Evolutionary conservation across 305 asterid genomes (phyloP).

Genomic region (Petunia hybrid): DNA sequence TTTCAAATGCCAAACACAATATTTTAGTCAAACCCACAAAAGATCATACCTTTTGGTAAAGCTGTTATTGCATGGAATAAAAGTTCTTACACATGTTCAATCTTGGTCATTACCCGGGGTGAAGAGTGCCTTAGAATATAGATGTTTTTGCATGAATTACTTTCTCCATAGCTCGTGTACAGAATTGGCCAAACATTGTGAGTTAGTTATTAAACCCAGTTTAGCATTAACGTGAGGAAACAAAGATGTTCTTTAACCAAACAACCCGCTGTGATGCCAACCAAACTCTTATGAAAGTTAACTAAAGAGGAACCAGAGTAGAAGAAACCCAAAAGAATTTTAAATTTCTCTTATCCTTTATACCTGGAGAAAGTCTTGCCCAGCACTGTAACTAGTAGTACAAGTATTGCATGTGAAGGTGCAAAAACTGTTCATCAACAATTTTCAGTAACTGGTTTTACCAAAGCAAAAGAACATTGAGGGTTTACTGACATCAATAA

Average conservation of each 20-base stretch:
- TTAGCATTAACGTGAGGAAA: not conserved
- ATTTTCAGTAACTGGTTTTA: constrained; percentile 51
- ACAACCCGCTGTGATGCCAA: not conserved
- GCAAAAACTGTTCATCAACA: constrained; percentile 8
- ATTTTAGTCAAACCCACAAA: not conserved
- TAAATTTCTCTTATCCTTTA: constrained; percentile 4
- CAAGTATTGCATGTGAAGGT: not conserved
- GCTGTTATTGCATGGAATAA: not conserved
- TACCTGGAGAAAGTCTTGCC: constrained; percentile 18
- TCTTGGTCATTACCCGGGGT: not conserved
- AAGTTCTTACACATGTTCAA: not conserved
- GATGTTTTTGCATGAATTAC: not conserved
- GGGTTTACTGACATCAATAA: constrained; percentile 73
- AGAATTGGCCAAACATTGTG: not conserved
- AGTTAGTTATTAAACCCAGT: not conserved
- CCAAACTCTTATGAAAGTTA: not conserved
- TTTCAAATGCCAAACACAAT: no score
- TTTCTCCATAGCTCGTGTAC: no score
- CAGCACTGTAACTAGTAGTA: constrained; percentile 17
- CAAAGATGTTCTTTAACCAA: constrained; percentile 20
- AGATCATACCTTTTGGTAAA: not conserved
- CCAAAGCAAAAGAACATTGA: constrained; percentile 66
- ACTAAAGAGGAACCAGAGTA: not conserved
- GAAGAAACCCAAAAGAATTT: not conserved
- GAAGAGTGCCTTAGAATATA: not conserved